Evolutionary conservation across 192 early-diverging fungal species (phyloP).

Genomic region (Coemansia sp.): DNA sequence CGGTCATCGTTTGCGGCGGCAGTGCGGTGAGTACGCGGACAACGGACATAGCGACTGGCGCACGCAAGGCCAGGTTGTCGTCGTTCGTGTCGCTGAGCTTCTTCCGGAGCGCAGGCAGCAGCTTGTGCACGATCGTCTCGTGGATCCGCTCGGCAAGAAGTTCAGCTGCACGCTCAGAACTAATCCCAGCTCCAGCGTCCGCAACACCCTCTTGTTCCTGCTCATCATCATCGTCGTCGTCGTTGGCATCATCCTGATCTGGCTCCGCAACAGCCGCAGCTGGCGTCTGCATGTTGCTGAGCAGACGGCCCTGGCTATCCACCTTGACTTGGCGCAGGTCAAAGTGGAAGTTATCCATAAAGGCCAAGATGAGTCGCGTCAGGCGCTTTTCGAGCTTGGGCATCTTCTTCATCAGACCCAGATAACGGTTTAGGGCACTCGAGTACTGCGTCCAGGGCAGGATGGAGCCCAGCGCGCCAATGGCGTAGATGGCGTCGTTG

Average conservation of each 20-base stretch:
- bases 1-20: constrained; percentile 72
- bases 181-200: constrained; percentile 24
- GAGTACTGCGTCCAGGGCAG: constrained; percentile 91
- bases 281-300: constrained; percentile 15
- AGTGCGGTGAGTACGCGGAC: constrained; percentile 81
- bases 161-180: neutral
- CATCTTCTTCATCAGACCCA: constrained; percentile 66
- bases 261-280: neutral
- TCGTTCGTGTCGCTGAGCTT: constrained; percentile 74
- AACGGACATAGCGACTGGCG: constrained; percentile 87
- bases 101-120: constrained; percentile 84
- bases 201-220: constrained; percentile 37
- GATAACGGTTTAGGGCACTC: constrained; percentile 69
- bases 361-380: constrained; percentile 75
- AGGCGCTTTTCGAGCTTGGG: constrained; percentile 80
- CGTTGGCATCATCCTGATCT: constrained; percentile 32
- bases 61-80: constrained; percentile 75
- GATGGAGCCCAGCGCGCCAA: constrained; percentile 69
- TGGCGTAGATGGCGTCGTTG: constrained; percentile 77
- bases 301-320: constrained; percentile 32
- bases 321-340: constrained; percentile 68
- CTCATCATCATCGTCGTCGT: constrained; percentile 40
- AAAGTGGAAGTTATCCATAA: constrained; percentile 95
- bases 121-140: constrained; percentile 67
- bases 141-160: constrained; percentile 64